Base-by-base conservation (phyloP, 2,329 filamentous ascomycete species). In the Alternaria alternata region DNA sequence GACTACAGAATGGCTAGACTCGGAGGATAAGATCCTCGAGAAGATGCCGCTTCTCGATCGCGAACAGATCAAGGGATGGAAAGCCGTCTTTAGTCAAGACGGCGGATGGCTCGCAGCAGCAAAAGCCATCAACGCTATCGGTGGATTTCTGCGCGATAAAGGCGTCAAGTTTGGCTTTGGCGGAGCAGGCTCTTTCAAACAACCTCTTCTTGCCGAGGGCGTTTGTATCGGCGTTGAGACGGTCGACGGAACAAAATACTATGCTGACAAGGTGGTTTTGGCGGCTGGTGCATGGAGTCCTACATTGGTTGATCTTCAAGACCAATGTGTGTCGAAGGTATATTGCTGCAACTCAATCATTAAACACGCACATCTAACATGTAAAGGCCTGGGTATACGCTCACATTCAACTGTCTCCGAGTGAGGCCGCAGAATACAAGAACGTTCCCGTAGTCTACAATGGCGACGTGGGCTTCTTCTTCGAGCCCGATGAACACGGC, bases 371-470 rank as follows among this genome's bases (percentile, higher is more conserved):
- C 5, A 22, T 55, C 51, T 59, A 36, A 58, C n/a, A 22, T 16
- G 20, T 1, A n/a, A 16, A 72, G 16, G 84, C 84, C 3, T 86
- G 84, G 84, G 86, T 85, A 24, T 75, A 87, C 12, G 82, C 80
- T 1, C 84, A 86, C 61, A 84, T 87, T 47, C 75, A 79, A 36
- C 82, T 87, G 73, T 81, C 79, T 0, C 71, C 76, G 0, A 73
- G 81, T 7, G 85, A 87, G 67, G 78, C 76, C 0, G 70, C 78
- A 14, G 83, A 86, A 62, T 83, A 82, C 62, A 78, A 81, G 18
- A 71, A 81, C 20, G 80, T 85, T 24, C 87, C 88, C 0, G 86
- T 89, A 0, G 79, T 89, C 14, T 81, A 84, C 22, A 83, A 83
- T 61, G 81, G 81, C 0, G 79, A 77, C 28, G 67, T 81, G 49